Evolutionary conservation across 305 asterid species (phyloP).

Genomic region (Solanum hybrid): DNA sequence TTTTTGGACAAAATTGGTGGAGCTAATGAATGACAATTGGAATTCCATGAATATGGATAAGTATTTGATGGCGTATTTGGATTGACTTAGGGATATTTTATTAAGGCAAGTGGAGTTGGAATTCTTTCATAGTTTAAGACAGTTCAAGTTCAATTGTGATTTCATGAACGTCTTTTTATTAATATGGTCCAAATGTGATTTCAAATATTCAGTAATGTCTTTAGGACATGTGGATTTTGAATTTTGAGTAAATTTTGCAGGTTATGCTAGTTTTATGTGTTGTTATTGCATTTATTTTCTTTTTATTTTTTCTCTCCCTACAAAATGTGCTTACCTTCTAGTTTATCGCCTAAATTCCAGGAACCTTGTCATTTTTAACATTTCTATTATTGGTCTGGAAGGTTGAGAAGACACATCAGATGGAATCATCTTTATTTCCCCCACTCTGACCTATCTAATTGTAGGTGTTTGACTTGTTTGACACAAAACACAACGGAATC

Average conservation of each 20-base stretch:
- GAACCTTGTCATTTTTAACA: not conserved
- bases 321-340: not conserved
- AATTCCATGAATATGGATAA: not conserved
- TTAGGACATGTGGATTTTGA: not conserved
- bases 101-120: not conserved
- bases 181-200: not conserved
- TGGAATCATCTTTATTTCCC: conserved; percentile 2
- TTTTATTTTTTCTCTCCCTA: not conserved
- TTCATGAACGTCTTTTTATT: not conserved
- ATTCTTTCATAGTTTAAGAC: not conserved
- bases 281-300: not conserved
- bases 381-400: not conserved
- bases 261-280: not conserved
- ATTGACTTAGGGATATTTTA: not conserved
- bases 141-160: not conserved
- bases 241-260: not conserved
- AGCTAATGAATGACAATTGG: not conserved
- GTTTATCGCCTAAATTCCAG: not conserved
- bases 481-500: conserved; percentile 93
- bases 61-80: not conserved
- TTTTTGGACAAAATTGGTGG: not conserved
- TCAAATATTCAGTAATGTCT: not conserved
- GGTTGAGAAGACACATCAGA: not conserved
- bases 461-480: conserved; percentile 96
- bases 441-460: conserved; percentile 4